phyloP scores from a whole-genome alignment of 148 eudicot genomes.

The Polygonum aviculare region DNA sequence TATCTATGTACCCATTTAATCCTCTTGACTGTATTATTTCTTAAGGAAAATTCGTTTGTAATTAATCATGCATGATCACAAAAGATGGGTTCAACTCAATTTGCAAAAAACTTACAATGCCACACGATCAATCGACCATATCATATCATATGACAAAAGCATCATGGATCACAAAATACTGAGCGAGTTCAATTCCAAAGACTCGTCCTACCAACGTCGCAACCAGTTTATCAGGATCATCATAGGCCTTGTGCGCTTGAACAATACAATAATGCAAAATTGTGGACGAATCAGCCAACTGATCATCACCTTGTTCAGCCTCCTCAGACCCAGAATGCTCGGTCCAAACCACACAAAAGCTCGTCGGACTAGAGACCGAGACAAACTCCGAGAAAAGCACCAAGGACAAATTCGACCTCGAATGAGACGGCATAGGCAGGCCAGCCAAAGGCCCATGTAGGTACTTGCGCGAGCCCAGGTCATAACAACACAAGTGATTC shows the following conservation, averaged over 20 bases:
- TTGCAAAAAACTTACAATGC: neutral
- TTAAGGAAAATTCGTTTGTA: neutral
- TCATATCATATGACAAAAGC: neutral
- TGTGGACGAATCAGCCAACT: neutral
- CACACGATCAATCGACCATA: neutral
- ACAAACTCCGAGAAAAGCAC: neutral
- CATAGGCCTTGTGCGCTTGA: constrained; percentile 2
- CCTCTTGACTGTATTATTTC: neutral
- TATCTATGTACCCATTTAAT: neutral
- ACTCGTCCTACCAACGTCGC: neutral
- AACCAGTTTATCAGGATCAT: neutral
- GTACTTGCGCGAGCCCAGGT: neutral
- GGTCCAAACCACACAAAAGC: constrained; percentile 9
- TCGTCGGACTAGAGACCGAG: neutral
- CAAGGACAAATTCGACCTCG: neutral
- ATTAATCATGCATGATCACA: neutral
- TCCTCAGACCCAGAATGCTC: neutral
- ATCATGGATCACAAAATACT: neutral
- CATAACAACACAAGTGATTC: neutral
- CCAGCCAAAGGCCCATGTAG: neutral
- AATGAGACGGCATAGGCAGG: neutral
- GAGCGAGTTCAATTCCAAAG: neutral
- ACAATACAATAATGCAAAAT: neutral
- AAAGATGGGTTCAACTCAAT: neutral
- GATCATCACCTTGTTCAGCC: neutral